phyloP scores from a whole-genome alignment of 768 basidiomycete genomes.

The Panellus pusillus region DNA sequence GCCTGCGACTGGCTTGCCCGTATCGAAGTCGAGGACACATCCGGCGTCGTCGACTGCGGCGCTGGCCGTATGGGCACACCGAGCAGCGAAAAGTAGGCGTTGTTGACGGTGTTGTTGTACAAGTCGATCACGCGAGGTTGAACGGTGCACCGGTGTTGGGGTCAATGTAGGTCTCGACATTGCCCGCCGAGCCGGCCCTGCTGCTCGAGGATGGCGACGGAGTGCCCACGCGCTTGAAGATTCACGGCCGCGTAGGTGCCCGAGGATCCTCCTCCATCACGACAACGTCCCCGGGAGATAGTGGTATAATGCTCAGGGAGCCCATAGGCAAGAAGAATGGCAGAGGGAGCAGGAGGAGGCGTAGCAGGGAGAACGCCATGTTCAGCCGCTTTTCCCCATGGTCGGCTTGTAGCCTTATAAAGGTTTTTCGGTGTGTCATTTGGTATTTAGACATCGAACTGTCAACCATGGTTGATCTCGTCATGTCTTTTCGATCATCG shows the following conservation, averaged over 20 bases:
- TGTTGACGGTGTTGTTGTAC: slow-evolving; percentile 9
- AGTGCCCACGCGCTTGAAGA: background rate
- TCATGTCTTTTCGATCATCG: too few species aligned
- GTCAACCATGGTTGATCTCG: too few species aligned
- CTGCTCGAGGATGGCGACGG: slow-evolving; percentile 5
- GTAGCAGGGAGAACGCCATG: too few species aligned
- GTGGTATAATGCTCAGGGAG: background rate
- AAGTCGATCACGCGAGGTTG: background rate
- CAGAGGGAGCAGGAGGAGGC: too few species aligned
- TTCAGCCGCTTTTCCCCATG: too few species aligned
- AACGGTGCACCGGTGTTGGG: background rate
- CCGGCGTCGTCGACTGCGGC: background rate
- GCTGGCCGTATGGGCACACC: slow-evolving; percentile 1
- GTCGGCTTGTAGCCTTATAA: too few species aligned
- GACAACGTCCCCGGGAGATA: slow-evolving; percentile 8
- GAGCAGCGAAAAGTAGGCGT: slow-evolving; percentile 6
- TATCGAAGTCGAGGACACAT: slow-evolving; percentile 1
- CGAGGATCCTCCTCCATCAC: slow-evolving; percentile 7
- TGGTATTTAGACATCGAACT: too few species aligned
- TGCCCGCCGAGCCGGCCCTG: slow-evolving; percentile 3
- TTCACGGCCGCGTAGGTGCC: background rate
- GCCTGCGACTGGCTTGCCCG: background rate
- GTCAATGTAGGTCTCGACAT: slow-evolving; percentile 4
- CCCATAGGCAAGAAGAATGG: too few species aligned
- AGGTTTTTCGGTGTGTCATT: too few species aligned